A percentile compares a stretch with the other conserved stretches of the same genome.
Evolutionary conservation across 805 yeast genomes (phyloP).

Genomic region (Jamesozyma spencerorum): DNA sequence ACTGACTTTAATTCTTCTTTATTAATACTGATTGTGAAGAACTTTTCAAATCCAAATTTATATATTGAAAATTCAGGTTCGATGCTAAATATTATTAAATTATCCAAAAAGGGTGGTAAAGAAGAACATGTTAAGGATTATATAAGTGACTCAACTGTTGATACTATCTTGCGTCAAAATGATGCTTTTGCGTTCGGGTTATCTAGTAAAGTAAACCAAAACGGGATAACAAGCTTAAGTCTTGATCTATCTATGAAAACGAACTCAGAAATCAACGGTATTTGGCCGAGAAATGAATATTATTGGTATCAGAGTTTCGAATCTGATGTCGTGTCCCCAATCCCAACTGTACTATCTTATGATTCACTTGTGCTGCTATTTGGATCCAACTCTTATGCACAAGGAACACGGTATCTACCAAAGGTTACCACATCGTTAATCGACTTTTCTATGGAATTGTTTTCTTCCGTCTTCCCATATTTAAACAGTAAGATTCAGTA

Average conservation of each 20-base stretch:
- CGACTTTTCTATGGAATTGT: constrained; percentile 73
- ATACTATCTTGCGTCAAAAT: constrained; percentile 21
- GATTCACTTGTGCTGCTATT: constrained; percentile 34
- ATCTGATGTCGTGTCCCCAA: constrained; percentile 29
- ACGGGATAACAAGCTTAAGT: constrained; percentile 32
- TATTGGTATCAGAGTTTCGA: constrained; percentile 33
- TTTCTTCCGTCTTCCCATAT: constrained; percentile 58
- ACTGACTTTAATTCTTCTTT: constrained; percentile 35
- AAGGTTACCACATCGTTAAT: constrained; percentile 45
- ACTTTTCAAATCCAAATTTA: constrained; percentile 39
- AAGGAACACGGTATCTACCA: constrained; percentile 27
- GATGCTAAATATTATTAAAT: constrained; percentile 8
- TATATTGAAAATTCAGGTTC: constrained; percentile 16
- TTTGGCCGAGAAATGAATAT: constrained; percentile 18
- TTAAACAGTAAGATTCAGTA: constrained; percentile 74
- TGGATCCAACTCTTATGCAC: constrained; percentile 13
- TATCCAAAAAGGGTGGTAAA: constrained; percentile 12
- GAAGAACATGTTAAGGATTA: constrained; percentile 12
- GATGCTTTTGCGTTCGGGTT: constrained; percentile 45
- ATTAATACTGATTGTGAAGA: constrained; percentile 32
- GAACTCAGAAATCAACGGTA: constrained; percentile 21
- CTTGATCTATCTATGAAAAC: constrained; percentile 17
- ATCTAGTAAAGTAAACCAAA: constrained; percentile 38
- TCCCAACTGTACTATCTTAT: constrained; percentile 33
- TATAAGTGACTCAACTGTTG: constrained; percentile 14